Evolutionary conservation across 179 eudicot genomes (phyloP).

Genomic region (Carnegiea gigantea): DNA sequence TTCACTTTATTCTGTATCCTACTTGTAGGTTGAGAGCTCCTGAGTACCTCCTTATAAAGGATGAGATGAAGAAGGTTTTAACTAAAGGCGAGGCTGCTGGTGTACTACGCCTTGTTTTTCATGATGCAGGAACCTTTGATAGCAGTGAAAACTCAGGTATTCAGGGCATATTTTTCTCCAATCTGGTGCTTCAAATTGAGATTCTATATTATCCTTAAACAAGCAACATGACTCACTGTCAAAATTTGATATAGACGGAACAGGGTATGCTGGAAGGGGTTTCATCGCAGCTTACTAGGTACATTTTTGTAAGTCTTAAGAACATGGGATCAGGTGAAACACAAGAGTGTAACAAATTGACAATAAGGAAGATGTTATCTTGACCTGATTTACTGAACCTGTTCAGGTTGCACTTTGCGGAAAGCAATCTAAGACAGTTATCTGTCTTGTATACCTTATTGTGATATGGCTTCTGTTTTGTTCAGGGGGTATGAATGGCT

Average conservation of each 20-base stretch:
- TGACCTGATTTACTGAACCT: slow-evolving; percentile 2
- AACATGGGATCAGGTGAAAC: neutral
- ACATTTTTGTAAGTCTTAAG: neutral
- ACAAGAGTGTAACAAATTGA: neutral
- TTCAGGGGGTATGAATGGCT: slow-evolving; percentile 98
- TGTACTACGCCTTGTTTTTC: slow-evolving; percentile 91
- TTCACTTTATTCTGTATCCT: slow-evolving; percentile 3
- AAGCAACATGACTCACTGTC: neutral
- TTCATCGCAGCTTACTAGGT: neutral
- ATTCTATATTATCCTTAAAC: neutral
- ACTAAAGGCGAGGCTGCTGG: slow-evolving; percentile 92
- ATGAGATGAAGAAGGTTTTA: slow-evolving; percentile 71
- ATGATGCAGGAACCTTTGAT: slow-evolving; percentile 96
- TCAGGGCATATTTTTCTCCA: neutral
- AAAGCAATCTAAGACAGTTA: neutral
- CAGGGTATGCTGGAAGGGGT: neutral
- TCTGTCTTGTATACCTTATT: neutral
- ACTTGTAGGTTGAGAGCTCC: slow-evolving; percentile 37
- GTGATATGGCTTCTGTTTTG: slow-evolving; percentile 7
- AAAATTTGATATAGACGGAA: neutral
- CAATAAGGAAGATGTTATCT: neutral
- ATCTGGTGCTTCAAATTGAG: neutral
- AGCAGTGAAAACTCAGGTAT: slow-evolving; percentile 59
- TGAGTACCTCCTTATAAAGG: slow-evolving; percentile 44
- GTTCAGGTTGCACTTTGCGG: neutral